These are phyloP conservation scores for Noccaea caerulescens DNA, from an alignment of 345 rosid genomes.

Conservation along the genomic window DNA sequence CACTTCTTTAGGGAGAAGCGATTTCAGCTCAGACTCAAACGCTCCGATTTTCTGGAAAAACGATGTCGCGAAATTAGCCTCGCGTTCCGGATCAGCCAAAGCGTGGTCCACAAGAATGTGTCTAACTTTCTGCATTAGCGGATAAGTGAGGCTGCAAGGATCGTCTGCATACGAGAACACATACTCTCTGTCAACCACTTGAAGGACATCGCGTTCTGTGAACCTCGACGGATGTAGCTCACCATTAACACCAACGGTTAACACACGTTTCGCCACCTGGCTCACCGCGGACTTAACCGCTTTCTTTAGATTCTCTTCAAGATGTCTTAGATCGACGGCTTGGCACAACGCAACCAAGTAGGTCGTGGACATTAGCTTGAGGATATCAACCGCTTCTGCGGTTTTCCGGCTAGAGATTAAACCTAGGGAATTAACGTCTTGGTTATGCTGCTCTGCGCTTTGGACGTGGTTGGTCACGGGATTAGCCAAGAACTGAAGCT, in stretches of 20 bases:
- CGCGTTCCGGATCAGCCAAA: slow-evolving; percentile 58
- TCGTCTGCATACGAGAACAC: slow-evolving; percentile 72
- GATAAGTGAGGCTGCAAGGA: slow-evolving; percentile 70
- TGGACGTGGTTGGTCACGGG: slow-evolving; percentile 74
- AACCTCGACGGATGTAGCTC: slow-evolving; percentile 80
- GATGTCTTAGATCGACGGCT: slow-evolving; percentile 65
- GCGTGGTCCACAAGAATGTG: slow-evolving; percentile 76
- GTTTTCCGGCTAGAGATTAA: slow-evolving; percentile 67
- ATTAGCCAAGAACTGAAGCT: slow-evolving; percentile 66
- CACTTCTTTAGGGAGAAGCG: slow-evolving; percentile 62
- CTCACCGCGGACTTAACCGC: slow-evolving; percentile 53
- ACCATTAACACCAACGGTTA: slow-evolving; percentile 60
- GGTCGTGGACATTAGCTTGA: slow-evolving; percentile 68
- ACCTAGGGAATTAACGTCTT: slow-evolving; percentile 71
- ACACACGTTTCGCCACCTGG: slow-evolving; percentile 55
- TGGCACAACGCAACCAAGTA: slow-evolving; percentile 64
- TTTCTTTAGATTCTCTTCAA: slow-evolving; percentile 61
- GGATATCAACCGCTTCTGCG: slow-evolving; percentile 59
- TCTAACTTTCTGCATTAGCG: slow-evolving; percentile 77
- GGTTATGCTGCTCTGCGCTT: slow-evolving; percentile 71
- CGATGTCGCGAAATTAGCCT: slow-evolving; percentile 53
- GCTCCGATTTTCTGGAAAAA: slow-evolving; percentile 68
- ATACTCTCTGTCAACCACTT: slow-evolving; percentile 66
- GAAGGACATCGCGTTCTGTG: slow-evolving; percentile 67
- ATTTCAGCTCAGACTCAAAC: slow-evolving; percentile 66